phyloP scores from a whole-genome alignment of 257 asterid species.

The Coffea eugenioides region DNA sequence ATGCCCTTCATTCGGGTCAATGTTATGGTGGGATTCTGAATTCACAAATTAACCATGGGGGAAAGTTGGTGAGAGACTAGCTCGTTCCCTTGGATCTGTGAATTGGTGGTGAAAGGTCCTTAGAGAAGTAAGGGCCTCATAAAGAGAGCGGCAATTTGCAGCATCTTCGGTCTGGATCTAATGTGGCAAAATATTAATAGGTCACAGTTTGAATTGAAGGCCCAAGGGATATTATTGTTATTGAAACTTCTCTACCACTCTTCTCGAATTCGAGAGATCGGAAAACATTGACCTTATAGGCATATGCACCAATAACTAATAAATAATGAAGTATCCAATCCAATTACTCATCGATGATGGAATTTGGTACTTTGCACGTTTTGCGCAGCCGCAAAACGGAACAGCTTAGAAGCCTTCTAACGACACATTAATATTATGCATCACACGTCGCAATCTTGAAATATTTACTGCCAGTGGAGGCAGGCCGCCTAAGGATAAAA shows the following conservation, averaged over 20 bases:
- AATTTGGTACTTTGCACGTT: neutral
- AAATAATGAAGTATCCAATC: neutral
- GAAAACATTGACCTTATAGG: neutral
- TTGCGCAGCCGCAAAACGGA: neutral
- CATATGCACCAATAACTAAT: neutral
- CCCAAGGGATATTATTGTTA: neutral
- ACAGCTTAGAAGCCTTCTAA: neutral
- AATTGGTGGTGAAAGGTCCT: neutral
- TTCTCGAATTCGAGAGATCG: neutral
- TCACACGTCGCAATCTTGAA: neutral
- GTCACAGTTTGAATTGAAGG: neutral
- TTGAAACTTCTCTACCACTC: neutral
- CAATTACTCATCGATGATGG: neutral
- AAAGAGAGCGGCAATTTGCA: conserved; percentile 1
- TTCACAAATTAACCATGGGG: no score
- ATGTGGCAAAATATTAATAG: conserved; percentile 6
- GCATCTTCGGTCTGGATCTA: conserved; percentile 1
- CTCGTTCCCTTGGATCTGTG: neutral
- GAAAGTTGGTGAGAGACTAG: neutral
- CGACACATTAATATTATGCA: neutral
- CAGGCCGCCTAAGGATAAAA: no score
- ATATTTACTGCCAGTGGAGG: neutral
- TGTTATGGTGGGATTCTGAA: no score
- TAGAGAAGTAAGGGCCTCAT: neutral
- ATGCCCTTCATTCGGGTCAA: neutral